Base-by-base conservation (phyloP, 73 alveolate genomes). In the Breviolum minutum region DNA sequence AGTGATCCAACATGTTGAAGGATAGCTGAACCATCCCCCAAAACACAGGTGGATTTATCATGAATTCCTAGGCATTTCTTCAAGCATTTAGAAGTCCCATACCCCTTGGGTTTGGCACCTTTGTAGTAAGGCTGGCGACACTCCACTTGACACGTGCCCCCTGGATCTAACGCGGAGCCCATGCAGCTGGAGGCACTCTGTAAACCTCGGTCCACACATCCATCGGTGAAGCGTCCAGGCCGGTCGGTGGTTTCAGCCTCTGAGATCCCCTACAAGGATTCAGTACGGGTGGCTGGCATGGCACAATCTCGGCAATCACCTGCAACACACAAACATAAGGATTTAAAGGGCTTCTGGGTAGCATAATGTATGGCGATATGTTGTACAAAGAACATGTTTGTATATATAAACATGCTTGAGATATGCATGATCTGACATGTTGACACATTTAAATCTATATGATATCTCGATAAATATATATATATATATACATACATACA, bases 281-380 rank as follows among this genome's bases (percentile, higher is more conserved):
- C 40, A 92, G 81, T 32, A 74, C 98, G 9, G 98, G 98, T 7
- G 98, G 98, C 54, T 92, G 98, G 80, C 98, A 92, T 48, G 98
- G 98, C 68, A 92, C 98, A 66, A 92, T 92, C 66, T 92, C 98
- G 8, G 98, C 98, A 7, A 92, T 61, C 16, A 92, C 98, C 98
- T 92, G 68, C n/a, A n/a, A 12, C n/a, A 66, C 74, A 66, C 74
- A 66, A 66, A 66, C 11, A 11, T 11, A 17, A 11, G 24, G 74
- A 66, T 11, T 66, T 17, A 11, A 68, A 68, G 24, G 77, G 24
- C 24, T 14, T 17, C 0, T 22, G 77, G 17, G 77, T 68, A 14
- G 8, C 77, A 2, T 2, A 17, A 68, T 66, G 74, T 66, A 66
- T 66, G 11, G n/a, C 54, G 3, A 40, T 40, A 40, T 40, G 54